A percentile compares a stretch with the other conserved stretches of the same genome.
phyloP scores from a whole-genome alignment of 495 filamentous ascomycete species.

The Chaetomium cochliodes region DNA sequence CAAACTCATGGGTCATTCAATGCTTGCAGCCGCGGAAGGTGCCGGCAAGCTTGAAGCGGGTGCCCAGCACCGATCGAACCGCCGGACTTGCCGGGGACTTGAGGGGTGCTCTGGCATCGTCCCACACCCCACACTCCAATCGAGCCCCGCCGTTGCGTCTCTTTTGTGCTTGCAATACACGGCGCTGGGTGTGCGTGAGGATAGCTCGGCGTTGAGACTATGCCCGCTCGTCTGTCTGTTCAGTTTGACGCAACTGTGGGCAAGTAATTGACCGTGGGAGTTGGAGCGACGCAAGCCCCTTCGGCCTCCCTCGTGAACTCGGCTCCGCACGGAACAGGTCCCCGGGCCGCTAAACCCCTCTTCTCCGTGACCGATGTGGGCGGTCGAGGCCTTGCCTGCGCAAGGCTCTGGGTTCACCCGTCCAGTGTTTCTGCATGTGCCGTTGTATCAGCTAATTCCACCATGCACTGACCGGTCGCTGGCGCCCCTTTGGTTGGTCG shows the following conservation, averaged over 20 bases:
- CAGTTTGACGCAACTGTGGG: too few species aligned
- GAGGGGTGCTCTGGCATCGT: neutral
- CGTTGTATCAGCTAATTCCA: slow-evolving; percentile 26
- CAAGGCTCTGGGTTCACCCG: slow-evolving; percentile 15
- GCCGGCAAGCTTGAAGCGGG: neutral
- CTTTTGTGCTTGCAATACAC: neutral
- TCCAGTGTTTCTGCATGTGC: slow-evolving; percentile 23
- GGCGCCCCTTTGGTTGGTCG: slow-evolving; percentile 27
- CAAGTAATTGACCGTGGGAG: neutral
- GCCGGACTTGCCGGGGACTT: neutral
- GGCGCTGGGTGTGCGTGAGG: neutral
- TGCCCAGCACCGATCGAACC: slow-evolving; percentile 19
- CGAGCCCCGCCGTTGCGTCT: neutral
- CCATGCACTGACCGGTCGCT: slow-evolving; percentile 33
- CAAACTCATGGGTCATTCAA: neutral
- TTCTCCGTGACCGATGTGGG: slow-evolving; percentile 26
- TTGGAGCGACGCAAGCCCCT: neutral
- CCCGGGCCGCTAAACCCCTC: slow-evolving; percentile 28
- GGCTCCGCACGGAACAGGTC: slow-evolving; percentile 29
- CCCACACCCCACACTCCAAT: neutral
- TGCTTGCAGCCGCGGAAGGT: neutral
- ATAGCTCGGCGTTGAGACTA: neutral
- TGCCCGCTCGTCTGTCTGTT: neutral
- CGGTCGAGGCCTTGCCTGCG: slow-evolving; percentile 5
- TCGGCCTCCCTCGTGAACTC: neutral